Evolutionary conservation across 768 basidiomycete species (phyloP).

Genomic region (Lactifluus pinguis): DNA sequence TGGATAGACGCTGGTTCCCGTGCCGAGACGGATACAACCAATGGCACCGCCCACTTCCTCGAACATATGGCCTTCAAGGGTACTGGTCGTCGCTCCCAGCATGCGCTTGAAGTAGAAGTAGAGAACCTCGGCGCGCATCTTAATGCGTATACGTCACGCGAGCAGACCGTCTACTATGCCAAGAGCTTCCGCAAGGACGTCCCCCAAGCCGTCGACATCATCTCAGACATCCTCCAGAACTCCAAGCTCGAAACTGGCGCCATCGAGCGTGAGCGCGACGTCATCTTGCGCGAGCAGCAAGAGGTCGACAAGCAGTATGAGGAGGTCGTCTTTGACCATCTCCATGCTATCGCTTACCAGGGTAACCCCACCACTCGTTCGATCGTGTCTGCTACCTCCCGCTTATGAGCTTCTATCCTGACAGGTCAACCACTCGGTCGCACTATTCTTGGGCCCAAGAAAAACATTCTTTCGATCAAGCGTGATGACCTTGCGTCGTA

Average conservation of each 20-base stretch:
- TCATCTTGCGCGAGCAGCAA: conserved; percentile 94
- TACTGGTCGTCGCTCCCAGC: conserved; percentile 79
- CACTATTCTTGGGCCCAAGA: conserved; percentile 94
- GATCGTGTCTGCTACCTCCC: background rate
- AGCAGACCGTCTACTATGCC: conserved; percentile 99
- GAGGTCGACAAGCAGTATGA: conserved; percentile 98
- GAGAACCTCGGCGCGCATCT: conserved; percentile 97
- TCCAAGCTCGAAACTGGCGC: conserved; percentile 83
- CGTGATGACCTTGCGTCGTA: conserved; percentile 82
- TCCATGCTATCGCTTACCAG: conserved; percentile 95
- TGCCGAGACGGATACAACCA: conserved; percentile 91
- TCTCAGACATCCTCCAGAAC: conserved; percentile 96
- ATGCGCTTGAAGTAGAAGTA: conserved; percentile 89
- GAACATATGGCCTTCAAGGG: conserved; percentile 99
- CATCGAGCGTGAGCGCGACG: conserved; percentile 92
- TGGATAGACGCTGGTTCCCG: conserved; percentile 99
- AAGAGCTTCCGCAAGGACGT: conserved; percentile 98
- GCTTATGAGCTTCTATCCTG: conserved; percentile 8
- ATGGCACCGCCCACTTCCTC: conserved; percentile 96
- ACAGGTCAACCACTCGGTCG: conserved; percentile 90
- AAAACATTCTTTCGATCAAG: conserved; percentile 92
- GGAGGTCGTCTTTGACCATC: conserved; percentile 97
- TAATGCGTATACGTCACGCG: conserved; percentile 96
- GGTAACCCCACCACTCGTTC: conserved; percentile 39
- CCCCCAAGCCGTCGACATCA: conserved; percentile 84